Percentiles rank a stretch among this genome's conserved stretches.
Conservation (phyloP, 2,329 filamentous ascomycete genomes). For the Fusarium sp. region DNA sequence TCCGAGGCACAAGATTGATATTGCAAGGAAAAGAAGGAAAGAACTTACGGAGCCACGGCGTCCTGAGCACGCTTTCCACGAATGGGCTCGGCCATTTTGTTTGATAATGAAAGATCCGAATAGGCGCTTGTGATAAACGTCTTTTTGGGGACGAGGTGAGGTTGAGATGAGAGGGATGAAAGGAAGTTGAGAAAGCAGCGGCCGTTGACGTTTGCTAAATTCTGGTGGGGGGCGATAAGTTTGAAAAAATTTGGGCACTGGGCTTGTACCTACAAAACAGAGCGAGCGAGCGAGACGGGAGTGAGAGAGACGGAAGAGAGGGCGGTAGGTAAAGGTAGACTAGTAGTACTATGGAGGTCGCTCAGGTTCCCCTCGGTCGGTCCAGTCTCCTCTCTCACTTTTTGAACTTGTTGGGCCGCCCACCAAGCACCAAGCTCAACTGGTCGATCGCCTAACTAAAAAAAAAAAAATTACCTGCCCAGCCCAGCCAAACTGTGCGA, state of each 20-base stretch:
- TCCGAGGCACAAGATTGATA: slow-evolving; percentile 17
- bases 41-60: slow-evolving; percentile 66
- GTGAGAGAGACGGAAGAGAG: not conserved
- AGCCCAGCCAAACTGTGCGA: slow-evolving; percentile 32
- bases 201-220: slow-evolving; percentile 52
- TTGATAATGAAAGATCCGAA: slow-evolving; percentile 42
- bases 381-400: slow-evolving; percentile 8
- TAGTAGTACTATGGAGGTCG: not conserved
- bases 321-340: not conserved
- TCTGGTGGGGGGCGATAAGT: slow-evolving; percentile 52
- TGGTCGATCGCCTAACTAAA: slow-evolving; percentile 37
- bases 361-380: slow-evolving; percentile 2
- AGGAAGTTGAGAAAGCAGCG: slow-evolving; percentile 48
- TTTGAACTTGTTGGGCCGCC: slow-evolving; percentile 46
- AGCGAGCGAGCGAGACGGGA: slow-evolving; percentile 10
- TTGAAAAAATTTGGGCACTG: slow-evolving; percentile 49
- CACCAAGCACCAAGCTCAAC: slow-evolving; percentile 43
- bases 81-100: slow-evolving; percentile 70
- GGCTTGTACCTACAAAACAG: slow-evolving; percentile 35
- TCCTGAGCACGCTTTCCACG: slow-evolving; percentile 69
- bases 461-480: slow-evolving; percentile 19
- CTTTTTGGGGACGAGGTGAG: slow-evolving; percentile 43
- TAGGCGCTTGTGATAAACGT: slow-evolving; percentile 44
- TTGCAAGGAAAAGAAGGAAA: slow-evolving; percentile 16
- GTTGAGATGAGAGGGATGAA: slow-evolving; percentile 46